phyloP scores from a whole-genome alignment of 2,329 filamentous ascomycete species.

The Stemphylium beticola region DNA sequence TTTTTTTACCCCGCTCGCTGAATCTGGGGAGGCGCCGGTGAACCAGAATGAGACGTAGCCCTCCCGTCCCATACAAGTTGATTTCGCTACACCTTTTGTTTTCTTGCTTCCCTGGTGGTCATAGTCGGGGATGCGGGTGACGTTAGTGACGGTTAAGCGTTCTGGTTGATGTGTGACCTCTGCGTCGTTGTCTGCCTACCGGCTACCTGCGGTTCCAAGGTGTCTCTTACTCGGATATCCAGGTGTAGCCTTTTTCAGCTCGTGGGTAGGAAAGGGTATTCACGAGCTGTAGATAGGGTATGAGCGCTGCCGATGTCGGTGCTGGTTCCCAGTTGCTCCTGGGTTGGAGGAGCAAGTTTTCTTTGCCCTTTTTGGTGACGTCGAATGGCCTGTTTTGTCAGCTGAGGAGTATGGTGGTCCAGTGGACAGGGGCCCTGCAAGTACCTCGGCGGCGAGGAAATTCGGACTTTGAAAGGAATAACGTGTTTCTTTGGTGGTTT shows the following conservation, averaged over 20 bases:
- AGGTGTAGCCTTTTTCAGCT: not conserved
- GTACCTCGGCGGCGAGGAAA: not conserved
- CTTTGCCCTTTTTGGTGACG: not conserved
- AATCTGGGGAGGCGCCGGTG: too few species aligned
- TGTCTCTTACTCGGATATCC: not conserved
- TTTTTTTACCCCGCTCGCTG: too few species aligned
- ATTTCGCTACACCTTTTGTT: too few species aligned
- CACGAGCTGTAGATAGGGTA: not conserved
- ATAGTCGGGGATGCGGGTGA: too few species aligned
- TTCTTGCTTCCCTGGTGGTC: too few species aligned
- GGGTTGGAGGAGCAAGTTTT: not conserved
- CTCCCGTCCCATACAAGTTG: too few species aligned
- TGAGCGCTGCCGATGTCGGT: not conserved
- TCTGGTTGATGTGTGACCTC: too few species aligned
- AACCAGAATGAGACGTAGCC: too few species aligned
- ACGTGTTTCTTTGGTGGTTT: too few species aligned
- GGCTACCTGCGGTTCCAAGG: not conserved
- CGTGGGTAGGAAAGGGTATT: conserved; percentile 7
- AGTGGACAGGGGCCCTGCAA: not conserved
- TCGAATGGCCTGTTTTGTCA: not conserved
- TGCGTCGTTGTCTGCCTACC: not conserved
- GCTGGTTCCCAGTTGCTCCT: not conserved
- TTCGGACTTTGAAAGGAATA: too few species aligned
- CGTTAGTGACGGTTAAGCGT: too few species aligned
- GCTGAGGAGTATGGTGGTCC: not conserved